phyloP scores from a whole-genome alignment of 2,329 filamentous ascomycete species.

The Xylariaceae sp. region DNA sequence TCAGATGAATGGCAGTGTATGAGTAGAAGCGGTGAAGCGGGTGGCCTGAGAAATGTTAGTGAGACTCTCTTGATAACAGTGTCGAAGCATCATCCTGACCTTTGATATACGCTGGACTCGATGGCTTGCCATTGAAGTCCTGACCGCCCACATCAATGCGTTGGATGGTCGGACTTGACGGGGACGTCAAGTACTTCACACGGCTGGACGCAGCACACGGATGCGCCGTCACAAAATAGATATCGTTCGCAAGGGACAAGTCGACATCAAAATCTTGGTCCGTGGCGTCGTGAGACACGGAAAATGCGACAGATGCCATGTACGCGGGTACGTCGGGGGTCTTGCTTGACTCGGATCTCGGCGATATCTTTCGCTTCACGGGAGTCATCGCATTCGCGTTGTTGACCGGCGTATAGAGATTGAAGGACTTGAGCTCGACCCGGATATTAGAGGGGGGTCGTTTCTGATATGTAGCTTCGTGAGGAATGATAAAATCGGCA shows the following conservation, averaged over 20 bases:
- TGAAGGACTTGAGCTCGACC: slow-evolving; percentile 47
- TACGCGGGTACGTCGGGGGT: slow-evolving; percentile 35
- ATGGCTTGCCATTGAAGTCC: slow-evolving; percentile 39
- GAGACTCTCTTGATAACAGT: neutral
- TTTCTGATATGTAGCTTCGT: slow-evolving; percentile 48
- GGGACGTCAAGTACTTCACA: slow-evolving; percentile 54
- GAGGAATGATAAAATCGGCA: slow-evolving; percentile 58
- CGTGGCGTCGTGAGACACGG: slow-evolving; percentile 37
- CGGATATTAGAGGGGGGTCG: slow-evolving; percentile 42
- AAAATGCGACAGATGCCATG: slow-evolving; percentile 39
- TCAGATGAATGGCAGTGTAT: slow-evolving; percentile 55
- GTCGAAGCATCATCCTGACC: slow-evolving; percentile 34
- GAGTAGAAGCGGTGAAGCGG: slow-evolving; percentile 59
- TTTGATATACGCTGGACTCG: slow-evolving; percentile 44
- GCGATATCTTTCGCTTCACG: slow-evolving; percentile 35
- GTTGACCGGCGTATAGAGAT: slow-evolving; percentile 42
- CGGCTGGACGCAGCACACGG: slow-evolving; percentile 56
- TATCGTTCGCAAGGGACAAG: slow-evolving; percentile 49
- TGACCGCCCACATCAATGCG: slow-evolving; percentile 49
- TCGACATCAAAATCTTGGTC: slow-evolving; percentile 38
- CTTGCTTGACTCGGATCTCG: slow-evolving; percentile 34
- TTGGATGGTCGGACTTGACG: slow-evolving; percentile 54
- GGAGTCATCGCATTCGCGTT: slow-evolving; percentile 43
- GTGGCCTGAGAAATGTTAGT: slow-evolving; percentile 42
- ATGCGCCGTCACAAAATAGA: slow-evolving; percentile 61